phyloP scores from a whole-genome alignment of 1,139 yeast genomes.

The Pichia sp. region DNA sequence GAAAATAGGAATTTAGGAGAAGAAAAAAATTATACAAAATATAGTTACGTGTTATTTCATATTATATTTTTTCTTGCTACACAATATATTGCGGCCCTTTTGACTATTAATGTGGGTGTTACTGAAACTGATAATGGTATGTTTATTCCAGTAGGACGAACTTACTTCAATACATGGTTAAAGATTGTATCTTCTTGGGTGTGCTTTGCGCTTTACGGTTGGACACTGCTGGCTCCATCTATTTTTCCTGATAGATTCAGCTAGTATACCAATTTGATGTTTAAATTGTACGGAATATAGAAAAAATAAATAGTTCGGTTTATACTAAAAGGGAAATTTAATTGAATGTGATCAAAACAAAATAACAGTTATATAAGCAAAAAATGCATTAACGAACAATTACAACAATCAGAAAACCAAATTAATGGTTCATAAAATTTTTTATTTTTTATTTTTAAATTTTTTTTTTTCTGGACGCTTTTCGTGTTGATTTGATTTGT shows the following conservation, averaged over 20 bases:
- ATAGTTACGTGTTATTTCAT: slow-evolving; percentile 86
- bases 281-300: no score
- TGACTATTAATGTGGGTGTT: slow-evolving; percentile 80
- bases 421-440: no score
- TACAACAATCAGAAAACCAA: no score
- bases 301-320: no score
- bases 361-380: no score
- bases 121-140: slow-evolving; percentile 59
- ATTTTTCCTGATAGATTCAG: slow-evolving; percentile 79
- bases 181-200: slow-evolving; percentile 90
- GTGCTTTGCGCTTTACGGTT: slow-evolving; percentile 75
- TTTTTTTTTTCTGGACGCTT: no score
- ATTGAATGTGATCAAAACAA: no score
- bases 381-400: no score
- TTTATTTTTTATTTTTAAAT: no score
- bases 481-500: no score
- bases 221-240: slow-evolving; percentile 91
- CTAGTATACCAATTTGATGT: background rate
- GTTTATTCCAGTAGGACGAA: slow-evolving; percentile 94
- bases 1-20: slow-evolving; percentile 32
- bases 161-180: slow-evolving; percentile 93
- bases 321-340: no score
- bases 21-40: slow-evolving; percentile 63
- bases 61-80: slow-evolving; percentile 90
- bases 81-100: slow-evolving; percentile 90